Conservation (phyloP, 345 rosid species). For the Gossypium rotundifolium region DNA sequence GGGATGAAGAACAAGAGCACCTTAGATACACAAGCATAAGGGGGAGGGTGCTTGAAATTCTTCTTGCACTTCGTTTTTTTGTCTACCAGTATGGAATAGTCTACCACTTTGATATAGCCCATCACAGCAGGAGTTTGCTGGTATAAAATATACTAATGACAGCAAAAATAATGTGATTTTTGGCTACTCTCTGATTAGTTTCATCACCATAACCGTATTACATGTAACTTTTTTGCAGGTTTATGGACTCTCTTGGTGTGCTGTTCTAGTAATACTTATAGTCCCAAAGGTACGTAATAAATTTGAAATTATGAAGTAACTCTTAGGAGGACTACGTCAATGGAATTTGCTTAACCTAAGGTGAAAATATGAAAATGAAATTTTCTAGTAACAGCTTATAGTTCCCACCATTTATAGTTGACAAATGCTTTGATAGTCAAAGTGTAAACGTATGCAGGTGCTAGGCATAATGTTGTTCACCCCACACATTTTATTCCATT, state of each 20-base stretch:
- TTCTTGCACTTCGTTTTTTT: conserved; percentile 50
- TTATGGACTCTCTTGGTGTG: conserved; percentile 34
- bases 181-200: neutral
- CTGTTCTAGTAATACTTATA: conserved; percentile 20
- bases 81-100: conserved; percentile 61
- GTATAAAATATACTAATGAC: conserved; percentile 20
- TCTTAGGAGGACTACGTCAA: neutral
- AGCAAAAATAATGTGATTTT: neutral
- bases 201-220: neutral
- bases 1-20: conserved; percentile 59
- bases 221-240: conserved; percentile 10
- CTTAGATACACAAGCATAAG: conserved; percentile 44
- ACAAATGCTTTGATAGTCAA: neutral
- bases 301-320: neutral
- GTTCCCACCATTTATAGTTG: neutral
- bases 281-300: conserved; percentile 28
- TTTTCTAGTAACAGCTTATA: neutral
- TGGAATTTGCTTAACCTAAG: neutral
- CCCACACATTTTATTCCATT: neutral
- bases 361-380: neutral
- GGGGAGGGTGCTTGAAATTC: conserved; percentile 39
- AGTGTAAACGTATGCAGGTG: neutral
- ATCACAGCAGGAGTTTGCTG: conserved; percentile 37
- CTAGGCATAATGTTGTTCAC: neutral
- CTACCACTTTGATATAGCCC: conserved; percentile 42